Conservation (phyloP, 441 rosid species). For the Populus hybrid region DNA sequence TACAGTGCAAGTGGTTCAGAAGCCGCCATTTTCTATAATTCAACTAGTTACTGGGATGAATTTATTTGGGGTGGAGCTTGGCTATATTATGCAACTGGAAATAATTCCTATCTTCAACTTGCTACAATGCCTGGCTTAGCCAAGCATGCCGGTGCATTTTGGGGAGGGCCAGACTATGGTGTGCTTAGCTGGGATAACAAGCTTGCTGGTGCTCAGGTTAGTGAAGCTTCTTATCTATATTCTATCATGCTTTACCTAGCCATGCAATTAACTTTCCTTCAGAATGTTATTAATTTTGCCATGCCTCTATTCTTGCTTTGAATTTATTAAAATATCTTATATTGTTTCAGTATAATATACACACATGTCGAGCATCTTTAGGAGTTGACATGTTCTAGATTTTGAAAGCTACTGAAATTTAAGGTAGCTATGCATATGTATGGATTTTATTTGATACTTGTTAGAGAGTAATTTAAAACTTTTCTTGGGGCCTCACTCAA, state of each 20-base stretch:
- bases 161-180: conserved; percentile 60
- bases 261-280: background rate
- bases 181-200: conserved; percentile 96
- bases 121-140: conserved; percentile 58
- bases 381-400: background rate
- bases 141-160: conserved; percentile 67
- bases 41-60: conserved; percentile 78
- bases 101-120: too few species aligned
- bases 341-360: background rate
- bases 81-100: too few species aligned
- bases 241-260: background rate
- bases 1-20: conserved; percentile 60
- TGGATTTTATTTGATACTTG: background rate
- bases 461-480: background rate
- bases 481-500: background rate
- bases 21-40: conserved; percentile 65
- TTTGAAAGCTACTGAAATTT: background rate
- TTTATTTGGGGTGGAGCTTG: too few species aligned
- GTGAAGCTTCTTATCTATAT: conserved; percentile 11
- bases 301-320: background rate
- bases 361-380: background rate
- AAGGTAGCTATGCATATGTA: background rate
- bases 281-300: background rate
- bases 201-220: conserved; percentile 88
- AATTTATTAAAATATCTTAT: background rate